These are phyloP conservation scores for Leccinum barrowsii DNA, from an alignment of 768 basidiomycete genomes.

Conservation along the genomic window DNA sequence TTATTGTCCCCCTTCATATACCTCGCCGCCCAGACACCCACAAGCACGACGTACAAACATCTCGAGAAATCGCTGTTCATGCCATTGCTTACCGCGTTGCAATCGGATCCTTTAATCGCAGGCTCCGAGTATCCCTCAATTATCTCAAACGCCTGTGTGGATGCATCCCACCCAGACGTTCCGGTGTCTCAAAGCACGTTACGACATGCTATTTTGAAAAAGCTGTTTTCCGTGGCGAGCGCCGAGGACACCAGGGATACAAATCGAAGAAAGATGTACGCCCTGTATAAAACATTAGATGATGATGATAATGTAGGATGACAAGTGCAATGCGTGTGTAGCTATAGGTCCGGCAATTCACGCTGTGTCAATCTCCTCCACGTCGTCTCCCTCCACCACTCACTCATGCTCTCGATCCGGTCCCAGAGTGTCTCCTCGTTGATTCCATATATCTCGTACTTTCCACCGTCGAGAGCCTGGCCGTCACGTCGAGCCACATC, in stretches of 20 bases:
- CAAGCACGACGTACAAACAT: slow-evolving; percentile 66
- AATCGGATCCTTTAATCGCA: slow-evolving; percentile 39
- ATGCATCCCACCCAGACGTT: slow-evolving; percentile 39
- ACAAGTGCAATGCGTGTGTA: slow-evolving; percentile 3
- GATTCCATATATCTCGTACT: slow-evolving; percentile 83
- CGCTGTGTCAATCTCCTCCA: slow-evolving; percentile 80
- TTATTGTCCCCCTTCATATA: slow-evolving; percentile 68
- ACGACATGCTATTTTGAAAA: slow-evolving; percentile 53
- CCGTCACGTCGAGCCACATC: slow-evolving; percentile 80
- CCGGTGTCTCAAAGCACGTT: slow-evolving; percentile 36
- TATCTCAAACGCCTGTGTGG: slow-evolving; percentile 51
- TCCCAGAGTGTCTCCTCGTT: slow-evolving; percentile 87
- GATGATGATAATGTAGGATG: slow-evolving; percentile 34
- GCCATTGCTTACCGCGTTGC: slow-evolving; percentile 62
- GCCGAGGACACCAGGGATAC: slow-evolving; percentile 69
- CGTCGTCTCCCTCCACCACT: slow-evolving; percentile 92
- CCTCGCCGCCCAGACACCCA: slow-evolving; percentile 66
- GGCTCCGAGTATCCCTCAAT: slow-evolving; percentile 39
- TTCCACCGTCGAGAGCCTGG: slow-evolving; percentile 58
- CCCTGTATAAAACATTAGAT: slow-evolving; percentile 64
- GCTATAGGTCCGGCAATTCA: slow-evolving; percentile 72
- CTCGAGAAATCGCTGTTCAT: slow-evolving; percentile 64
- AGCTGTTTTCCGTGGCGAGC: slow-evolving; percentile 73
- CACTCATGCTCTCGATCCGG: slow-evolving; percentile 74
- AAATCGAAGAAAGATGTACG: slow-evolving; percentile 81